A percentile compares a stretch with the other conserved stretches of the same genome.
Evolutionary conservation across 495 filamentous ascomycete genomes (phyloP).

Genomic region (Trichoderma asperelloides): DNA sequence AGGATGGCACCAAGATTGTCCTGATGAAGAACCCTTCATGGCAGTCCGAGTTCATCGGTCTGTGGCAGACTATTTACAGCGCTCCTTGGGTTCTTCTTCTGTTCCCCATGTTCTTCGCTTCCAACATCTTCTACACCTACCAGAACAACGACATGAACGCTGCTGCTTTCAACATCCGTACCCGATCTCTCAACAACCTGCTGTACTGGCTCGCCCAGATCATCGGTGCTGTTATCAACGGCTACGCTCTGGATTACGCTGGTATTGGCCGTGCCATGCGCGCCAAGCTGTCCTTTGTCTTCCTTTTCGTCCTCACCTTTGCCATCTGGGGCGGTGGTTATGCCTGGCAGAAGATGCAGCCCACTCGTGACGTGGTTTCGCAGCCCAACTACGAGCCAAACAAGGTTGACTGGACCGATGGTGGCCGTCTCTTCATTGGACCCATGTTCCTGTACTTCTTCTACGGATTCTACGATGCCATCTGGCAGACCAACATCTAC

Average conservation of each 20-base stretch:
- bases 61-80: constrained; percentile 61
- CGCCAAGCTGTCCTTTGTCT: constrained; percentile 59
- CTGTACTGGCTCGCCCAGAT: constrained; percentile 89
- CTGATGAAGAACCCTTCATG: constrained; percentile 81
- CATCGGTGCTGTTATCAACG: constrained; percentile 70
- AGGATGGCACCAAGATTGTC: constrained; percentile 68
- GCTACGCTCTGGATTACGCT: constrained; percentile 62
- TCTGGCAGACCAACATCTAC: constrained; percentile 80
- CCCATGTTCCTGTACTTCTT: constrained; percentile 91
- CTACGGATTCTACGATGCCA: constrained; percentile 84
- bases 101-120: constrained; percentile 81
- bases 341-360: constrained; percentile 58
- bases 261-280: constrained; percentile 58
- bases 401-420: constrained; percentile 54
- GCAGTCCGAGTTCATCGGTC: constrained; percentile 67
- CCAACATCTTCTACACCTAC: constrained; percentile 76
- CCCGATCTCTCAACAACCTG: constrained; percentile 71
- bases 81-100: constrained; percentile 75
- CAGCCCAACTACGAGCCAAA: constrained; percentile 20
- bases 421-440: constrained; percentile 51
- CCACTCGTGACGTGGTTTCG: constrained; percentile 38
- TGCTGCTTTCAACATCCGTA: constrained; percentile 73
- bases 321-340: constrained; percentile 83
- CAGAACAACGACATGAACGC: constrained; percentile 54
- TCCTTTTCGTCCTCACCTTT: constrained; percentile 67